These are phyloP conservation scores for Priceomyces fermenticarens DNA, from an alignment of 805 yeast genomes.

Conservation along the genomic window DNA sequence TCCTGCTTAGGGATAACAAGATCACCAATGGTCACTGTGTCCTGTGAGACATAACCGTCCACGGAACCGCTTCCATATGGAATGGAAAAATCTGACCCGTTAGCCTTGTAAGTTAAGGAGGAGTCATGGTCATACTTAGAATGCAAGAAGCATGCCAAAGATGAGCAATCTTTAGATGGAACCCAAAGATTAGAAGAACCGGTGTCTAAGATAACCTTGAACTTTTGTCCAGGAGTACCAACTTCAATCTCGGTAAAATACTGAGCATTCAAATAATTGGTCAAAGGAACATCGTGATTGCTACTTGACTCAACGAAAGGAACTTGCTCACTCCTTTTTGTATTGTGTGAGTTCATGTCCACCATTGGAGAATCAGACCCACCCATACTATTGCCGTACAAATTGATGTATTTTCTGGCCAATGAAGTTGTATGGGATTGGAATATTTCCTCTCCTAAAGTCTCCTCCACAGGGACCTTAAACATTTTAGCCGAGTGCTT, in stretches of 20 bases:
- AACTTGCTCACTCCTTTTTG: slow-evolving; percentile 30
- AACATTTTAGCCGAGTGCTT: slow-evolving; percentile 55
- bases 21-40: slow-evolving; percentile 76
- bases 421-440: slow-evolving; percentile 54
- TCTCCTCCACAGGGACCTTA: slow-evolving; percentile 57
- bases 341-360: slow-evolving; percentile 12
- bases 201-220: slow-evolving; percentile 93
- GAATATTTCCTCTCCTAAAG: slow-evolving; percentile 49
- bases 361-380: slow-evolving; percentile 16
- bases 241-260: slow-evolving; percentile 86
- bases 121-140: slow-evolving; percentile 80
- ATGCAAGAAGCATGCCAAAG: slow-evolving; percentile 94
- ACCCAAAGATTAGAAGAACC: slow-evolving; percentile 98
- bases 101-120: slow-evolving; percentile 81
- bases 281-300: slow-evolving; percentile 77
- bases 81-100: slow-evolving; percentile 83
- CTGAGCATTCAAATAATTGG: slow-evolving; percentile 94
- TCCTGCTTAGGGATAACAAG: slow-evolving; percentile 83
- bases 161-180: slow-evolving; percentile 83
- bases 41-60: slow-evolving; percentile 90
- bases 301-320: slow-evolving; percentile 36
- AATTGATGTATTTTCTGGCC: slow-evolving; percentile 57
- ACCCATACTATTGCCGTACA: slow-evolving; percentile 35
- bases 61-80: slow-evolving; percentile 91
- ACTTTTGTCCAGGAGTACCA: slow-evolving; percentile 91